Evolutionary conservation across 345 rosid species (phyloP), one percentile per base, ranked within the genome.

Genomic region (Ricinus communis): DNA sequence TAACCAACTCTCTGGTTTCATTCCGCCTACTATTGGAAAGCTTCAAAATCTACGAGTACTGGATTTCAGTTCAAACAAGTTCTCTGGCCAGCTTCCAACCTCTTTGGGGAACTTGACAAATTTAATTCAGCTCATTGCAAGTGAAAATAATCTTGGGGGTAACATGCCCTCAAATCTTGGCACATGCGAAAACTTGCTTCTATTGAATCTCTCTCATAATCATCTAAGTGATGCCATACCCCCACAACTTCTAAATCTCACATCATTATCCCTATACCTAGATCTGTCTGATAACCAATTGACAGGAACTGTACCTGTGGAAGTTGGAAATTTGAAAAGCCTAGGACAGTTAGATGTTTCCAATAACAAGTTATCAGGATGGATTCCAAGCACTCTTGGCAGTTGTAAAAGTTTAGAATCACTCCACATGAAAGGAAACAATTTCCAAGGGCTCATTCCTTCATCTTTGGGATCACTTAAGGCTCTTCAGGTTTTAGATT

Each of bases 91-190:
- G 0, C 53, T 74, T 36, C 77, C 75, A 16, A 5, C 68, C 9
- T 54, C 62, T 52, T 8, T 68, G 1, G 74, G 81, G 16, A 68
- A 68, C 65, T 56, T 69, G 0, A 54, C 54, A 3, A 8, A 46
- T 22, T 55, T 78, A 52, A 49, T 56, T 25, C 12, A 15, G 5
- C 28, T 73, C 12, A 1, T 11, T 27, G 7, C 56, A 7, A 13
- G 5, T 0, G n/a, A 43, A 15, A 81, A 81, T 57, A 59, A 30
- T 15, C 36, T 81, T 5, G 22, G 38, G 3, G 82, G 84, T 38
- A 54, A 18, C 19, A 74, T 81, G 0, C 81, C 84, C 30, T 21
- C 71, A 2, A 47, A 21, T 53, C 1, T 77, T 5, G 72, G 65
- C 31, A 73, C 63, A 11, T 67, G 75, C 25, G 6, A 65, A 5